Evolutionary conservation across 805 yeast genomes (phyloP).

Genomic region (Kodamaea leandrae): DNA sequence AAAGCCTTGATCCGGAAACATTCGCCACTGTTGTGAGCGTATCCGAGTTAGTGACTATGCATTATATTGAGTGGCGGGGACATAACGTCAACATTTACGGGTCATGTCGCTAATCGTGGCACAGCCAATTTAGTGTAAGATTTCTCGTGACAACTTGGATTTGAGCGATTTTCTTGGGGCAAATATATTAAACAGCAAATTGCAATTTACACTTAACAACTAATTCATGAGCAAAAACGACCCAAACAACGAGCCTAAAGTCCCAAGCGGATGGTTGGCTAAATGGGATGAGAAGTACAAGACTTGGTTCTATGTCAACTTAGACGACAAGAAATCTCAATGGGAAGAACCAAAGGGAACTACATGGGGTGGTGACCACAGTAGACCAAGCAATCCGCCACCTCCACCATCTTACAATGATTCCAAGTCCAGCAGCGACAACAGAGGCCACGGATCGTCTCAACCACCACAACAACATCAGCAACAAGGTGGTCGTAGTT

Average conservation of each 20-base stretch:
- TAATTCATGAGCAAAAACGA: conserved; percentile 11
- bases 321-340: conserved; percentile 71
- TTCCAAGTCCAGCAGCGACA: conserved; percentile 6
- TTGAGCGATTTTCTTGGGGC: neutral
- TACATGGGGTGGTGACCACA: conserved; percentile 22
- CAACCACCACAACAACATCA: conserved; percentile 12
- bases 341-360: conserved; percentile 85
- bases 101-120: neutral
- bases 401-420: conserved; percentile 43
- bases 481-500: conserved; percentile 19
- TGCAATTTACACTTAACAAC: neutral
- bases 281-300: conserved; percentile 67
- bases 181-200: neutral
- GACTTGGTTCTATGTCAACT: conserved; percentile 79
- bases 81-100: neutral
- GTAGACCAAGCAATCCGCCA: conserved; percentile 23
- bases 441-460: conserved; percentile 17
- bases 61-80: too few relatives aligned
- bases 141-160: neutral
- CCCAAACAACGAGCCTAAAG: conserved; percentile 44
- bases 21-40: too few relatives aligned
- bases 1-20: too few relatives aligned
- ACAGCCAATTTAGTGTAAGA: neutral
- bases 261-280: conserved; percentile 74
- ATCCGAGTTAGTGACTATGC: too few relatives aligned